These are phyloP conservation scores for Apiotrichum montevideense DNA, from an alignment of 1,284 basidiomycete genomes.

Conservation along the genomic window DNA sequence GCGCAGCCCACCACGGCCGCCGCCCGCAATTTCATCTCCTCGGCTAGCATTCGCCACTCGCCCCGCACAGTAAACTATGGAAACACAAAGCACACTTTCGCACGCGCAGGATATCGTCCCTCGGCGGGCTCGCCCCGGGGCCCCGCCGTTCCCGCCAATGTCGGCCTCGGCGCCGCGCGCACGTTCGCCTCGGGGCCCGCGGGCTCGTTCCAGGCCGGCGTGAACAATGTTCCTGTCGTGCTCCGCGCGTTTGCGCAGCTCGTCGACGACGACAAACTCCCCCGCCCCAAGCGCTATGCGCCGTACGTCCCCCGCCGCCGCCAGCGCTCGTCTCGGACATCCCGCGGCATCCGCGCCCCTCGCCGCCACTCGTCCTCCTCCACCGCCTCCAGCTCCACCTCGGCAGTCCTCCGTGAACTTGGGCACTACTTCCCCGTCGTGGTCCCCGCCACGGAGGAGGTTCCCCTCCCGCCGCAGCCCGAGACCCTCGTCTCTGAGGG, in stretches of 20 bases:
- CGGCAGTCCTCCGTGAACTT: slow-evolving; percentile 23
- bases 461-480: slow-evolving; percentile 24
- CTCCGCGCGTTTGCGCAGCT: slow-evolving; percentile 31
- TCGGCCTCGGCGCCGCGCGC: slow-evolving; percentile 34
- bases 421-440: slow-evolving; percentile 34
- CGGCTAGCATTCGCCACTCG: not conserved
- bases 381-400: not conserved
- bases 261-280: slow-evolving; percentile 27
- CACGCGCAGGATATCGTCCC: slow-evolving; percentile 2
- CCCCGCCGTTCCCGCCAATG: slow-evolving; percentile 18
- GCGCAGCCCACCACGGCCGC: slow-evolving; percentile 18
- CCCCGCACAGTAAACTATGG: not conserved
- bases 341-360: not conserved
- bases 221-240: slow-evolving; percentile 30
- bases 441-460: slow-evolving; percentile 2
- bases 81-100: slow-evolving; percentile 3
- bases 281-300: slow-evolving; percentile 28
- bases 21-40: slow-evolving; percentile 10
- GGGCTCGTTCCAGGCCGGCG: slow-evolving; percentile 2
- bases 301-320: slow-evolving; percentile 20
- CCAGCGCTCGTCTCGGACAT: not conserved
- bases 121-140: slow-evolving; percentile 14
- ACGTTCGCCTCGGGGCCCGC: slow-evolving; percentile 27
- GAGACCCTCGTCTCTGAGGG: slow-evolving; percentile 34
- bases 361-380: not conserved